phyloP scores from a whole-genome alignment of 1,284 basidiomycete genomes.

The Afroboletus lepidellus region DNA sequence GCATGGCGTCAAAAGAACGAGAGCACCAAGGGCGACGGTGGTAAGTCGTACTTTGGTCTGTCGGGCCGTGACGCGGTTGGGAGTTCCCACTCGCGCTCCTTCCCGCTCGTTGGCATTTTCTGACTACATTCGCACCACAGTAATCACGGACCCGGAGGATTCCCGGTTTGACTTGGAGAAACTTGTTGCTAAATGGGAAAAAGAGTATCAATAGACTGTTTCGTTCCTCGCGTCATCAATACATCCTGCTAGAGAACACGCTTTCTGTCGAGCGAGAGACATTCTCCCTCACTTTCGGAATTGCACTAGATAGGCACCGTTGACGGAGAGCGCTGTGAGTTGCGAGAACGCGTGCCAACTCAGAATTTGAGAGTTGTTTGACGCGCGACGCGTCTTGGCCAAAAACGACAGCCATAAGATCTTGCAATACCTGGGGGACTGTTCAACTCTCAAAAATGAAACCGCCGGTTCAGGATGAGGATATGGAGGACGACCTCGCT shows the following conservation, averaged over 20 bases:
- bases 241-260: conserved; percentile 30
- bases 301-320: conserved; percentile 14
- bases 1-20: conserved; percentile 84
- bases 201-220: conserved; percentile 46
- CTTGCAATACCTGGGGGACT: neutral
- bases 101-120: neutral
- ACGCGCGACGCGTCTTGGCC: conserved; percentile 31
- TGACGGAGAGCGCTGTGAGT: neutral
- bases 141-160: conserved; percentile 91
- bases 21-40: conserved; percentile 44
- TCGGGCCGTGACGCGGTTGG: neutral
- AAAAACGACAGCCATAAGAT: conserved; percentile 8
- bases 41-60: conserved; percentile 40
- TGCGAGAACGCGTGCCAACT: neutral
- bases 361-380: neutral
- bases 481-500: conserved; percentile 77
- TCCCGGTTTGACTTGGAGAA: conserved; percentile 97
- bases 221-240: conserved; percentile 18
- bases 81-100: neutral
- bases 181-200: conserved; percentile 76
- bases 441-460: conserved; percentile 44
- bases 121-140: conserved; percentile 42
- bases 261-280: conserved; percentile 9
- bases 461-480: conserved; percentile 58
- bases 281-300: neutral